Conservation (phyloP, 108 stramenopile species). For the Pseudonitzschia delicatissima region DNA sequence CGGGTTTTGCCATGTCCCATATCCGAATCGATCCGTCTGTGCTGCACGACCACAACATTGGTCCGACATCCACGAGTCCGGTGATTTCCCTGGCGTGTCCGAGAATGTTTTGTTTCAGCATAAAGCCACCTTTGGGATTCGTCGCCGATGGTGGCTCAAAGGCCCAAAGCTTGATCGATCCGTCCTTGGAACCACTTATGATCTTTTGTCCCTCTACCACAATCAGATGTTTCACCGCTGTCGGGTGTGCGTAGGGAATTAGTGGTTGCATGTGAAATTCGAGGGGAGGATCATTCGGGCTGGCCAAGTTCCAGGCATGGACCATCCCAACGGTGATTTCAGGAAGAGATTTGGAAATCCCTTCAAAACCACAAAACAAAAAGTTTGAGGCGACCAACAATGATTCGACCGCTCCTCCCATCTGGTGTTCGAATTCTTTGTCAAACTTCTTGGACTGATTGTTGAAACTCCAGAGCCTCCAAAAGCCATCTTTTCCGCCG, state of each 20-base stretch:
- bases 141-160: conserved; percentile 40
- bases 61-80: conserved; percentile 48
- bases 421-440: conserved; percentile 78
- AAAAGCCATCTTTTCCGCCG: conserved; percentile 79
- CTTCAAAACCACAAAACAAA: conserved; percentile 83
- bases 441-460: conserved; percentile 42
- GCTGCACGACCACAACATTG: conserved; percentile 57
- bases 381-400: conserved; percentile 58
- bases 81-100: conserved; percentile 82
- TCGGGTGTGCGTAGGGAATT: conserved; percentile 70
- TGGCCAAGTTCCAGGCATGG: conserved; percentile 77
- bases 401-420: conserved; percentile 70
- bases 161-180: conserved; percentile 71
- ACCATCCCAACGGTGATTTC: conserved; percentile 75
- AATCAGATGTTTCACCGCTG: conserved; percentile 43
- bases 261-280: conserved; percentile 71
- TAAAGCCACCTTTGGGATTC: conserved; percentile 48
- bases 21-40: conserved; percentile 79
- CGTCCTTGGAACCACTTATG: conserved; percentile 64
- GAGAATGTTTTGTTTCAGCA: conserved; percentile 42
- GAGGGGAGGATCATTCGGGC: conserved; percentile 68
- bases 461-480: conserved; percentile 74
- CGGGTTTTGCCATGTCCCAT: conserved; percentile 62
- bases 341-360: conserved; percentile 41
- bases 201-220: conserved; percentile 44